Evolutionary conservation across 441 rosid genomes (phyloP), one percentile per base, ranked within the genome.

Genomic region (Aquilaria agallochum): DNA sequence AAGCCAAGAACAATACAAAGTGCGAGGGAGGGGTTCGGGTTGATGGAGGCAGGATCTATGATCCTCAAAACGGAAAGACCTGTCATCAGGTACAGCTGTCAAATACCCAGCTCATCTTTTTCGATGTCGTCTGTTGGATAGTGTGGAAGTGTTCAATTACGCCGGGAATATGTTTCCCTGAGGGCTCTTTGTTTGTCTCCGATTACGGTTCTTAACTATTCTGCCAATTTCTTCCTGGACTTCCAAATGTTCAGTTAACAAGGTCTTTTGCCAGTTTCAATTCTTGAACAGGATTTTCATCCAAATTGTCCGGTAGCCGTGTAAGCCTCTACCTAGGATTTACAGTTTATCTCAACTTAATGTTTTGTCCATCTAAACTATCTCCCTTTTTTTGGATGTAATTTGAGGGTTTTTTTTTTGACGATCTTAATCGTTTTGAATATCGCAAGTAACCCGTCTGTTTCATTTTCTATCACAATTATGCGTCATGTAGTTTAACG

Each of bases 81-180:
- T 89, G 97, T 74, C 96, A 92, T 58, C 97, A 87, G 83, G 93
- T 87, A 58, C 10, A 7, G 27, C n/a, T 51, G 1, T 51, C 54
- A 3, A 51, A 6, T 8, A 2, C 30, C 30, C 54, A 51, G 20
- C 7, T 2, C 53, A 2, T 50, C 27, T 20, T 20, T 20, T 20
- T 20, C 27, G 27, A 20, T 20, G 27, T 20, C 27, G 27, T 34
- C 31, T 5, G 13, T 40, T n/a, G 4, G 30, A 13, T 30, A 6
- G n/a, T 15, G 27, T 11, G 33, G n/a, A 20, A 2, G 31, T 50
- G 50, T 50, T n/a, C 2, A n/a, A 46, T 36, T 34, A 2, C 2
- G 2, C n/a, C 10, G 11, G 11, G 14, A 42, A 15, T 10, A 13
- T 13, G 7, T 11, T n/a, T 10, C 4, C 42, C 30, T 2, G 1